Evolutionary conservation across 139 green algal genomes (phyloP).

Genomic region (Haematococcus lacustris): DNA sequence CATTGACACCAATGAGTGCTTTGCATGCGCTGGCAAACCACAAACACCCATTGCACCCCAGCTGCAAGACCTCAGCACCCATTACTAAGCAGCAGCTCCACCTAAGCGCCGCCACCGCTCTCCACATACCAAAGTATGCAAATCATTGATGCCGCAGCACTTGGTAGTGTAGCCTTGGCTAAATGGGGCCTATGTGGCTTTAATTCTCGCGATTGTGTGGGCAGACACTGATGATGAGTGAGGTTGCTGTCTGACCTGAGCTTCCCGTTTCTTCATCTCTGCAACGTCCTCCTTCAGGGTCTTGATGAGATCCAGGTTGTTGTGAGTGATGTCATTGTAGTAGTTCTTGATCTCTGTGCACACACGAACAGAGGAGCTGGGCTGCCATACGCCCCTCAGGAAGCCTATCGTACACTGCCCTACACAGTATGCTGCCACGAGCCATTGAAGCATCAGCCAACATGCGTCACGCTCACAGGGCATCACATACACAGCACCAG

Average conservation of each 20-base stretch:
- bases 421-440: too few relatives aligned
- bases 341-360: constrained; percentile 84
- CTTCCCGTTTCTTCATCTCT: constrained; percentile 84
- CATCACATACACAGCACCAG: background rate
- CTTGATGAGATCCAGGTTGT: constrained; percentile 94
- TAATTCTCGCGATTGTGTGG: background rate
- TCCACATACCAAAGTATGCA: background rate
- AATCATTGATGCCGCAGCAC: background rate
- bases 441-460: too few relatives aligned
- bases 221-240: background rate
- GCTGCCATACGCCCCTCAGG: too few relatives aligned
- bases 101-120: background rate
- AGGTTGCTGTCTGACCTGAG: constrained; percentile 24
- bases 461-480: background rate
- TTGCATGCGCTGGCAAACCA: background rate
- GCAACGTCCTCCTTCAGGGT: constrained; percentile 81
- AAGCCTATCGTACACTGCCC: too few relatives aligned
- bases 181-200: too few relatives aligned
- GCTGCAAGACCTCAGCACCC: background rate
- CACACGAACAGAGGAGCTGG: too few relatives aligned
- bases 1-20: background rate
- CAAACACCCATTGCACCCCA: background rate
- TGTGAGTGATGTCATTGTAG: constrained; percentile 90
- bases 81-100: background rate
- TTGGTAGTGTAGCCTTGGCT: background rate